Conservation (phyloP, 331 rosid species). For the Quercus lobata region DNA sequence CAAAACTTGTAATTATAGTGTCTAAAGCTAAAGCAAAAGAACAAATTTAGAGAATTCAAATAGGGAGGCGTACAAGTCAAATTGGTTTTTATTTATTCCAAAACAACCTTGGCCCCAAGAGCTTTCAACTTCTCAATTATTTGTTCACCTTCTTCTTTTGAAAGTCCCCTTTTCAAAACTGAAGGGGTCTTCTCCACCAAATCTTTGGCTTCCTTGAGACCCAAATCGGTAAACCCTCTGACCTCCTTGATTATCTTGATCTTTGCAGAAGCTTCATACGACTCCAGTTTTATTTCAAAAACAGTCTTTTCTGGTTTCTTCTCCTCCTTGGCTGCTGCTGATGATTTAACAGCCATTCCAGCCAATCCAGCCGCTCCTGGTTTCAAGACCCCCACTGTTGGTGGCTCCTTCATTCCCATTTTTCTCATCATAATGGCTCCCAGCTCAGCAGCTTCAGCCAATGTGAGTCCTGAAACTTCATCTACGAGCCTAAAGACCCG, state of each 20-base stretch:
- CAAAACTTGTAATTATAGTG: not conserved
- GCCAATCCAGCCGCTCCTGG: slow-evolving; percentile 59
- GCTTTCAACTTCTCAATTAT: slow-evolving; percentile 72
- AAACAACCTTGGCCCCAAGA: slow-evolving; percentile 69
- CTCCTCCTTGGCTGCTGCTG: slow-evolving; percentile 58
- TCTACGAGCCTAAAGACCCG: slow-evolving; percentile 71
- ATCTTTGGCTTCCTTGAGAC: slow-evolving; percentile 77
- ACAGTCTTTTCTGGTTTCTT: slow-evolving; percentile 69
- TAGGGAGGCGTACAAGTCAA: not conserved
- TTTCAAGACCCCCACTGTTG: slow-evolving; percentile 53
- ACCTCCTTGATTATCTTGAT: slow-evolving; percentile 80
- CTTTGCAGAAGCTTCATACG: slow-evolving; percentile 71
- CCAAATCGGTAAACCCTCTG: slow-evolving; percentile 74
- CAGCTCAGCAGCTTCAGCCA: slow-evolving; percentile 64
- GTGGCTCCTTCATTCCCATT: slow-evolving; percentile 52
- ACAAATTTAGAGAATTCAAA: not conserved
- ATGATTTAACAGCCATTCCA: slow-evolving; percentile 44
- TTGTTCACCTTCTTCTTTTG: slow-evolving; percentile 80
- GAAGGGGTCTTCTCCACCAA: slow-evolving; percentile 76
- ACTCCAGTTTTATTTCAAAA: slow-evolving; percentile 63
- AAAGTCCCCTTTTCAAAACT: slow-evolving; percentile 58
- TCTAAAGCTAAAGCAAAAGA: not conserved
- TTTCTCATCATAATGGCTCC: slow-evolving; percentile 55
- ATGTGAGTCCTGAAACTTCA: slow-evolving; percentile 69
- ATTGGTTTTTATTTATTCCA: slow-evolving; percentile 39